Base-by-base conservation (phyloP, 371 early-diverging fungal genomes). In the Dinochytrium kinnereticum region DNA sequence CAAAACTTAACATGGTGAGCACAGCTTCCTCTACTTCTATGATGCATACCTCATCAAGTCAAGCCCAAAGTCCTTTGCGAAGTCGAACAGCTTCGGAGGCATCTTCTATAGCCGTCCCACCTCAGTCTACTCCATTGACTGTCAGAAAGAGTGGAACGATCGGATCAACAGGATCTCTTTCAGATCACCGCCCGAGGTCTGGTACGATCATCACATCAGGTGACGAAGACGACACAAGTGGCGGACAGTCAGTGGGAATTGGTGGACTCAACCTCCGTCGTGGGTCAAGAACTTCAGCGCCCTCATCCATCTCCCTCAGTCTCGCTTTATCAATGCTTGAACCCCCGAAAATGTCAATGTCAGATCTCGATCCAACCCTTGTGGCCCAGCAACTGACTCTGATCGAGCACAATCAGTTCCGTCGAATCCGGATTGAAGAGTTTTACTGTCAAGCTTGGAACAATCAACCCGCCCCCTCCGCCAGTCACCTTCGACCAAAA, bases 341-440 rank as follows among this genome's bases (percentile, higher is more conserved):
- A 71, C 70, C 64, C 34, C 70, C 61, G 39, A 75, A 39, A 40
- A 59, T 31, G 13, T 38, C 61, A 17, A 51, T 72, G 39, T 49
- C 72, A n/a, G 82, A 79, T 10, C 51, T 76, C 10, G 78, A 76
- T 38, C 76, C 78, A 13, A 71, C 65, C 1, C 37, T 36, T 13
- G 33, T 81, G 26, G 89, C 90, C 13, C 82, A 86, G 70, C 89
- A 90, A 76, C 72, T 90, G n/a, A 88, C 89, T 0, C 79, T 89
- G 5, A 77, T 90, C 5, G 91, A 90, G 78, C 90, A 90, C 67
- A 72, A 66, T 39, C 73, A 86, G 59, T 90, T 90, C 71, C 64
- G 80, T 19, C 69, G 75, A 39, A 87, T 90, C 71, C 68, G 73
- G n/a, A 75, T 81, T 5, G 81, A 80, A 30, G 91, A 90, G 82